Base-by-base conservation (phyloP, 352 stramenopile genomes). In the Globisporangium perplexum region DNA sequence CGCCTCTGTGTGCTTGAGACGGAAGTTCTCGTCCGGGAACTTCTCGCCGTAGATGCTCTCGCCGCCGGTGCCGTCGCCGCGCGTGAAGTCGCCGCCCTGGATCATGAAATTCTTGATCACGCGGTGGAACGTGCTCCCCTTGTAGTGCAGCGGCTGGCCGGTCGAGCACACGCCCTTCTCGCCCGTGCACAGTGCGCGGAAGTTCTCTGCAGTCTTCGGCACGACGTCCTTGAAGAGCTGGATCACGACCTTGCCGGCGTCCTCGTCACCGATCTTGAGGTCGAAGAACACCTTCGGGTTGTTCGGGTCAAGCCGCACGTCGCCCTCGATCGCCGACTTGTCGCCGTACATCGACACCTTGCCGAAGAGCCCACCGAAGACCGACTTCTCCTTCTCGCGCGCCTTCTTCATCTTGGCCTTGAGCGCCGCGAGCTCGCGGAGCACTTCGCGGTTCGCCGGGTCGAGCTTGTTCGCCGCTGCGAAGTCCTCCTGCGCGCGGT, bases 191-290 rank as follows among this genome's bases (percentile, higher is more conserved):
- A 99, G 68, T 38, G 86, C 91, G 54, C 96, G 80, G 81, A 99
- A 99, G 79, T 99, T 99, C 72, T 99, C 96, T 0, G 88, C 96
- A 2, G 97, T 99, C 65, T 97, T 96, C 1, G 97, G 97, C 24
- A 92, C 90, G 31, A 98, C 80, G 70, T 99, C 96, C 61, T 96
- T 86, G 69, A 87, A 96, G 36, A 99, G 72, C 74, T 99, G 93
- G 73, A 99, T 98, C 30, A 96, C 96, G 26, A 97, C 80, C 55
- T 95, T 86, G 41, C 93, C 90, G 11, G 82, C 81, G 24, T 84
- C 66, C 55, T 96, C 77, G 20, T 90, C 91, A 38, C 90, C 93
- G 22, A 98, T 97, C 58, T 82, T 81, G 10, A 99, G 89, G 66
- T 99, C 93, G 63, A 99, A 99, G 69, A 97, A 99, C 20, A 99